Evolutionary conservation across 2,329 filamentous ascomycete species (phyloP).

Genomic region (Colletotrichum shisoi): DNA sequence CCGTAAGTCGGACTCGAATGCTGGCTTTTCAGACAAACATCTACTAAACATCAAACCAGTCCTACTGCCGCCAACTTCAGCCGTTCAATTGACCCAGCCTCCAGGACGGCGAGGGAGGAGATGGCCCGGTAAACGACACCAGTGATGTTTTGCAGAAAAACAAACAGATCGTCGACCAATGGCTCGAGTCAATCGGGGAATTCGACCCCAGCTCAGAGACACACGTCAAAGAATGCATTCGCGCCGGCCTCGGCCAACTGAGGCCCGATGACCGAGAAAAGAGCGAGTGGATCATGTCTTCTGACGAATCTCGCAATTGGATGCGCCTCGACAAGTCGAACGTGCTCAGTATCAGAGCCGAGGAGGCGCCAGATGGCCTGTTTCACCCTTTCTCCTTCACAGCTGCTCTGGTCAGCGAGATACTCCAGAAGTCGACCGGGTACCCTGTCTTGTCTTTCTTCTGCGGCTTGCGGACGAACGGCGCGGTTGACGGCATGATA

Average conservation of each 20-base stretch:
- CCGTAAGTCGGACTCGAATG: not conserved
- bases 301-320: not conserved
- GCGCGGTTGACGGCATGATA: not conserved
- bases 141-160: not conserved
- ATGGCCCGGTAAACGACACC: not conserved
- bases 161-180: not conserved
- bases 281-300: not conserved
- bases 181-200: not conserved
- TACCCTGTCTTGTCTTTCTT: not conserved
- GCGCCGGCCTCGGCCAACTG: not conserved
- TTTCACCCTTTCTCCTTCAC: not conserved
- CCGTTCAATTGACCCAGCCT: not conserved
- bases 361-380: not conserved
- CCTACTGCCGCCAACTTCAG: not conserved
- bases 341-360: not conserved
- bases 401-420: not conserved
- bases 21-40: not conserved
- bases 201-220: not conserved
- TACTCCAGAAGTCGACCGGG: not conserved
- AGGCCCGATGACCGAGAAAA: not conserved
- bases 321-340: not conserved
- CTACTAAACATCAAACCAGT: not conserved
- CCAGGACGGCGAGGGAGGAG: too few species aligned
- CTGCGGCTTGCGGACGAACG: not conserved
- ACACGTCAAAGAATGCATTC: not conserved